Conservation (phyloP, 176 grass and related monocot species). For the Carex parvula region DNA sequence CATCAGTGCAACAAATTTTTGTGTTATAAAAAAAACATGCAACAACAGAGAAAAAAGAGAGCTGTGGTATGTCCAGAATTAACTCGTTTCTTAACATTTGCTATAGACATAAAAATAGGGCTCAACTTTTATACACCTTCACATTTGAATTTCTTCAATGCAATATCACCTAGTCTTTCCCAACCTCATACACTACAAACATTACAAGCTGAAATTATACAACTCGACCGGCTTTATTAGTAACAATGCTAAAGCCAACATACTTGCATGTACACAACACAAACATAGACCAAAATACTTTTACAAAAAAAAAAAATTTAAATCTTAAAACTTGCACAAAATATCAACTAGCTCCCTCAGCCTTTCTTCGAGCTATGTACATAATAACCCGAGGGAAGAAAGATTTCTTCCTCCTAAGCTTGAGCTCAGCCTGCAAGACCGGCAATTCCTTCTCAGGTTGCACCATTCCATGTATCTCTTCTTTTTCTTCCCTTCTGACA, state of each 20-base stretch:
- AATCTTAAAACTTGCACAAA: conserved; percentile 32
- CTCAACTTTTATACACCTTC: conserved; percentile 16
- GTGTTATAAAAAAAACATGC: background rate
- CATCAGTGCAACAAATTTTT: background rate
- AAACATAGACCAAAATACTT: conserved; percentile 32
- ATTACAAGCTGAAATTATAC: conserved; percentile 32
- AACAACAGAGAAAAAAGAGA: background rate
- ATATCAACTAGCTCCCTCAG: conserved; percentile 1
- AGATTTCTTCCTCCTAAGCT: conserved; percentile 60
- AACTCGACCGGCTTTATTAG: conserved; percentile 21
- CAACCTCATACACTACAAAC: conserved; percentile 16
- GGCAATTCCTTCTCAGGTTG: conserved; percentile 35
- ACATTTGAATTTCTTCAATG: conserved; percentile 11
- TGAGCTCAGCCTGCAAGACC: conserved; percentile 29
- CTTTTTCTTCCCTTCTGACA: conserved; percentile 35
- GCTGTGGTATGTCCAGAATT: background rate
- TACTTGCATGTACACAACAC: conserved; percentile 32
- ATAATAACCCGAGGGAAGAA: conserved; percentile 54
- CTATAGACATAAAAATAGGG: conserved; percentile 7
- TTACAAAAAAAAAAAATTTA: conserved; percentile 12
- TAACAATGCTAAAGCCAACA: conserved; percentile 22
- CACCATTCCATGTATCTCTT: conserved; percentile 24
- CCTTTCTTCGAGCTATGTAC: conserved; percentile 45
- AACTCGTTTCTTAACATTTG: background rate
- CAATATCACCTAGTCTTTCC: background rate